A percentile compares a stretch with the other conserved stretches of the same genome.
Conservation (phyloP, 345 rosid species). For the Hevea brasiliensis region DNA sequence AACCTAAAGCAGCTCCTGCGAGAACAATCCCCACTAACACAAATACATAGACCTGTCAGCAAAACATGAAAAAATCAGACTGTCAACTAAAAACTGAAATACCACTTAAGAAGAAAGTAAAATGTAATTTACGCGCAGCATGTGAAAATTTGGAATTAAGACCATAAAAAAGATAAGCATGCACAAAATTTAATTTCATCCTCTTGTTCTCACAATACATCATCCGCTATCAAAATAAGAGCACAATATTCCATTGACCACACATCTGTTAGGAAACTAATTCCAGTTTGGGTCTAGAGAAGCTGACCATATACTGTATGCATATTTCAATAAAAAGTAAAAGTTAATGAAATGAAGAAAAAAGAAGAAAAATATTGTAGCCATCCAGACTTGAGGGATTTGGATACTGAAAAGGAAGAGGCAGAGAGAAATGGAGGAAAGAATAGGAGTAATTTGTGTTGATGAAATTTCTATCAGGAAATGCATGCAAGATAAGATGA, state of each 20-base stretch:
- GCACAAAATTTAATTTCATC: too few relatives aligned
- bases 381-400: background rate
- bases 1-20: constrained; percentile 95
- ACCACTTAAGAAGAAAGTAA: background rate
- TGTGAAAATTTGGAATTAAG: too few relatives aligned
- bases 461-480: background rate
- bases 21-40: constrained; percentile 62
- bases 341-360: background rate
- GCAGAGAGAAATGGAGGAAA: background rate
- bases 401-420: background rate
- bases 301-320: background rate
- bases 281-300: background rate
- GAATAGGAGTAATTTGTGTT: background rate
- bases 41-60: constrained; percentile 60
- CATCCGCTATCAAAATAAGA: background rate
- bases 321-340: background rate
- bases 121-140: too few relatives aligned
- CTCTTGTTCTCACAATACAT: too few relatives aligned
- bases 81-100: background rate
- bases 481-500: background rate
- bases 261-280: background rate
- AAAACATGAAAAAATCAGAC: constrained; percentile 11
- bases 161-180: too few relatives aligned
- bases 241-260: background rate
- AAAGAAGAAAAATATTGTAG: background rate